Percentiles rank a stretch among this genome's conserved stretches.
Conservation (phyloP, 768 basidiomycete genomes). For the Asterophora lycoperdoides region DNA sequence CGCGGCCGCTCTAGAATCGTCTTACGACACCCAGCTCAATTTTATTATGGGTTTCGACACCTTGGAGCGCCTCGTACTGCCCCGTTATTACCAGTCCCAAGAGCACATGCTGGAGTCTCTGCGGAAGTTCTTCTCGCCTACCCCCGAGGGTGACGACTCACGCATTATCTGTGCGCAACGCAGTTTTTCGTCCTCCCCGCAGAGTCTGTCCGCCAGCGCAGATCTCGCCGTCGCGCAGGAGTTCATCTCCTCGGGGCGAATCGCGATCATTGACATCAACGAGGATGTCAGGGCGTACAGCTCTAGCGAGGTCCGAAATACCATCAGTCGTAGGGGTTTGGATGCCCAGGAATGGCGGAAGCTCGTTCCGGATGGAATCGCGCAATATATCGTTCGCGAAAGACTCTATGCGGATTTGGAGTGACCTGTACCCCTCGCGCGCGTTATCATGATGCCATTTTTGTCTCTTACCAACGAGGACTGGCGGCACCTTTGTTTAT, state of each 20-base stretch:
- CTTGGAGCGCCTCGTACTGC: slow-evolving; percentile 70
- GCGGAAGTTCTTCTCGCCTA: slow-evolving; percentile 50
- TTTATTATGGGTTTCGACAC: slow-evolving; percentile 87
- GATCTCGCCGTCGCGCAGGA: slow-evolving; percentile 35
- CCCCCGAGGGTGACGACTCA: slow-evolving; percentile 43
- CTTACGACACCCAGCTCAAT: slow-evolving; percentile 41
- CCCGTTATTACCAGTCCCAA: slow-evolving; percentile 64
- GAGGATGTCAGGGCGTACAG: slow-evolving; percentile 55
- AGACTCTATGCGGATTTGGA: slow-evolving; percentile 8
- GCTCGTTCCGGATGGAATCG: slow-evolving; percentile 16
- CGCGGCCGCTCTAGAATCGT: slow-evolving; percentile 11
- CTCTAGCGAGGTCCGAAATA: slow-evolving; percentile 61
- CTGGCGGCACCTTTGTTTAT: not conserved
- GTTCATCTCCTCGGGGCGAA: slow-evolving; percentile 47
- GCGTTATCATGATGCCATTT: not conserved
- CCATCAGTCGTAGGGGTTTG: slow-evolving; percentile 28
- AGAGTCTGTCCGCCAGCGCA: slow-evolving; percentile 9
- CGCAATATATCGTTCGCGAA: slow-evolving; percentile 17
- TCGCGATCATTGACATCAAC: slow-evolving; percentile 61
- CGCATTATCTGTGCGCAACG: slow-evolving; percentile 58
- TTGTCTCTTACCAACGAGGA: not conserved
- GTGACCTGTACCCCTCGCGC: not conserved
- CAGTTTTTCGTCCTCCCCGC: slow-evolving; percentile 6
- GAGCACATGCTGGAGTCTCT: slow-evolving; percentile 55
- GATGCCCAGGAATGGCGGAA: slow-evolving; percentile 16